Base-by-base conservation (phyloP, 305 asterid species). In the Fraxinus paxiana region DNA sequence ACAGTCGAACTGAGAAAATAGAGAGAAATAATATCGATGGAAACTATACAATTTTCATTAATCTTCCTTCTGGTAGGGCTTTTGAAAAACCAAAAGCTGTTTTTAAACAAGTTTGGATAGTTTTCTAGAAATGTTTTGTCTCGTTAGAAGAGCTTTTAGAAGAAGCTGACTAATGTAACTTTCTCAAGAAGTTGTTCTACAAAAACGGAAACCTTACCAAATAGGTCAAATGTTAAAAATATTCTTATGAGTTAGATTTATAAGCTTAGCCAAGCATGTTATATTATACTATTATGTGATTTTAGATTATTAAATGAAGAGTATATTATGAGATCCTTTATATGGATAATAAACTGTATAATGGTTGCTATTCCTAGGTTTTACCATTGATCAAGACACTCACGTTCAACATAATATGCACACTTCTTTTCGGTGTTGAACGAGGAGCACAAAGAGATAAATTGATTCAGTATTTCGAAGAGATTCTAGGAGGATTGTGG, bases 371-470 rank as follows among this genome's bases (percentile, higher is more conserved):
- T 72, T 65, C 56, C 8, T 26, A 92, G 97, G 97, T 90, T 65
- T 56, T 91, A 77, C 95, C 97, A 7, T 75, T 91, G 35, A 89
- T 92, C 95, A 92, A 91, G 92, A 89, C 69, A 15, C 87, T 94
- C 28, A 88, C 97, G 69, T 94, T 94, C 92, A 83, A 91, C 92
- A 91, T 91, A 54, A 89, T 91, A 75, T 89, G 95, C 87, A 86
- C 92, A 46, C 90, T 91, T 82, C 90, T 92, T 8, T 92, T 94
- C 9, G 95, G 95, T 22, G 76, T 91, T 6, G 91, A 91, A 76
- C 75, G 86, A 37, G 93, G 95, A 34, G 82, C 83, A 2, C 41
- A 80, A 59, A 88, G 97, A 75, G 94, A 91, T 63, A 81, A 76
- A 51, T 41, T 89, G 22, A 85, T 90, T 24, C 31, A 81, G 2